A percentile compares a stretch with the other conserved stretches of the same genome.
Evolutionary conservation across 129 eudicot genomes (phyloP).

Genomic region (Pittosporum tobira): DNA sequence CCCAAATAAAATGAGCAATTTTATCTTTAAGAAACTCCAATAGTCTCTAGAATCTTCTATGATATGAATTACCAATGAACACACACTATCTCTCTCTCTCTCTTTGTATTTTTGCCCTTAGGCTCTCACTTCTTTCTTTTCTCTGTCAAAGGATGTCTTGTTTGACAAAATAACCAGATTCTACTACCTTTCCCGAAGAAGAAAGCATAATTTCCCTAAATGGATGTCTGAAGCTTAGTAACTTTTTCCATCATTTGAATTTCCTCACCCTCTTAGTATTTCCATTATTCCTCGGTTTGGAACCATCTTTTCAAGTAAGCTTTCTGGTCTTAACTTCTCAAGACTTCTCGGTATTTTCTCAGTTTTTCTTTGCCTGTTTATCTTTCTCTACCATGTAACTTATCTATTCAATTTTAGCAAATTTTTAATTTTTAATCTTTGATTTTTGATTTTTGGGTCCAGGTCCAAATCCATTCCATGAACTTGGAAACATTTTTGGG

Average conservation of each 20-base stretch:
- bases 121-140: background rate
- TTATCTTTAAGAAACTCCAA: background rate
- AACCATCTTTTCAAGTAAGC: too few species aligned
- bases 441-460: background rate
- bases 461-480: background rate
- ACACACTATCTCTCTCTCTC: background rate
- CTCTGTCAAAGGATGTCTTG: background rate
- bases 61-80: too few species aligned
- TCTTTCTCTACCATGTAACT: too few species aligned
- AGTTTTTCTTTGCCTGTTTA: too few species aligned
- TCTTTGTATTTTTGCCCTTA: background rate
- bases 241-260: slow-evolving; percentile 3
- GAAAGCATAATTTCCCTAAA: slow-evolving; percentile 14
- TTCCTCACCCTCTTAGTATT: background rate
- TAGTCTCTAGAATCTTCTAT: slow-evolving; percentile 55
- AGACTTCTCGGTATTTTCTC: too few species aligned
- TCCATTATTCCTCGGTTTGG: too few species aligned
- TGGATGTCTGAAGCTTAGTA: background rate
- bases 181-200: slow-evolving; percentile 38
- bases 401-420: too few species aligned
- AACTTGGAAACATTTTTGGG: background rate
- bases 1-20: slow-evolving; percentile 9
- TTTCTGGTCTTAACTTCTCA: background rate
- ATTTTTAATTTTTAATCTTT: background rate
- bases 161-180: slow-evolving; percentile 3